Percentiles rank a stretch among this genome's conserved stretches.
Conservation (phyloP, 1,284 basidiomycete species). For the Pascua guehoae region DNA sequence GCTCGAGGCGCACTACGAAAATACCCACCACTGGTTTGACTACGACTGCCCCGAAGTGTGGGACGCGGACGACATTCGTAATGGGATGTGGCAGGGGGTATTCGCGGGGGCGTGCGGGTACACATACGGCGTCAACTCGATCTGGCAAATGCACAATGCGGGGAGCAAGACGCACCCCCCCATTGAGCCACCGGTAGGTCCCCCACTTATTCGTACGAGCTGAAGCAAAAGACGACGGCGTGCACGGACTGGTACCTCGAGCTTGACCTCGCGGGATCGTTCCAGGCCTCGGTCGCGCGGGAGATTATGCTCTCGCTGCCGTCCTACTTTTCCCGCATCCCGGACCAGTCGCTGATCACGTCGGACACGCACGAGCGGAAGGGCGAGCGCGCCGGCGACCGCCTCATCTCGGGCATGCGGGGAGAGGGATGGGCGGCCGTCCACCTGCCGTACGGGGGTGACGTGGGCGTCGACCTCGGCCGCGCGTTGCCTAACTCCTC, state of each 20-base stretch:
- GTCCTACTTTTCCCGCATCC: constrained; percentile 10
- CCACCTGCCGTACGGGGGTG: constrained; percentile 18
- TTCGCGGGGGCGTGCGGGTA: constrained; percentile 17
- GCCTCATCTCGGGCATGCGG: constrained; percentile 13
- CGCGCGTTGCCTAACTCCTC: background rate
- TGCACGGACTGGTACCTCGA: constrained; percentile 14
- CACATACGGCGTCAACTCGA: constrained; percentile 22
- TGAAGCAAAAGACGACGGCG: constrained; percentile 3
- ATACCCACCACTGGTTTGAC: constrained; percentile 6
- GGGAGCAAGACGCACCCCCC: constrained; percentile 16
- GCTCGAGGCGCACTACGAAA: constrained; percentile 25
- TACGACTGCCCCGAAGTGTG: constrained; percentile 5
- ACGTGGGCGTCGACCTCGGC: constrained; percentile 11
- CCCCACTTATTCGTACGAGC: no score
- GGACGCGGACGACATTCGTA: constrained; percentile 17
- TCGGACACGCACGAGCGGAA: constrained; percentile 15
- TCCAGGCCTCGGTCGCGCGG: constrained; percentile 6
- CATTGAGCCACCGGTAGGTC: constrained; percentile 1
- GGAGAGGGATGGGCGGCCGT: constrained; percentile 15
- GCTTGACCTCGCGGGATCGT: constrained; percentile 10
- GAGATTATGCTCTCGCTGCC: constrained; percentile 13
- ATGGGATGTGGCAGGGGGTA: constrained; percentile 19
- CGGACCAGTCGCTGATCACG: constrained; percentile 17
- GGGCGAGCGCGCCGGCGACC: constrained; percentile 7
- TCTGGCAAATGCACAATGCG: constrained; percentile 24